Evolutionary conservation across 2,329 filamentous ascomycete genomes (phyloP), one percentile per base, ranked within the genome.

Genomic region (Thelonectria blattea): DNA sequence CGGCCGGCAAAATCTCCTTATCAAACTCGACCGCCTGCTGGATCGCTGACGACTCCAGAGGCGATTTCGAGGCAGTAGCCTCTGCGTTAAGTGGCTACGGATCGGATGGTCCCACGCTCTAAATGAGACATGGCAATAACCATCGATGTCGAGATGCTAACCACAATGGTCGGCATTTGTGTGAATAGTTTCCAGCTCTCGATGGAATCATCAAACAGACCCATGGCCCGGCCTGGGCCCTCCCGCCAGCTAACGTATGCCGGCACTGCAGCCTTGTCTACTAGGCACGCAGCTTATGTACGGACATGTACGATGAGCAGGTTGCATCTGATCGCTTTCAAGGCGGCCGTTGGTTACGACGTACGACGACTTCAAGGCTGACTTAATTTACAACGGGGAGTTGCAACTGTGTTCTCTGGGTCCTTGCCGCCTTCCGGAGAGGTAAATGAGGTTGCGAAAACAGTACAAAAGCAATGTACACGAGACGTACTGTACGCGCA

Each of bases 171-270:
- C 45, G 15, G 5, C 14, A 24, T 27, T 6, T 37, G 27, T 32
- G 34, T 37, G 41, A 43, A 50, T 50, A 30, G n/a, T 37, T 27
- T 37, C 30, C 47, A 34, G 10, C 24, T 46, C 22, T 41, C 24
- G 37, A 47, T 48, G 46, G 45, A 43, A 41, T 34, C 22, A 45
- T 47, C 22, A 24, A 24, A 49, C 14, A n/a, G 20, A 42, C 52
- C 53, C 52, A 48, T 55, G 32, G 52, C 20, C 32, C n/a, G 45
- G 37, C 43, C 52, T 30, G 47, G 52, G 46, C 34, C 53, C 27
- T 20, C 12, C 53, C 51, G 27, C 20, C 51, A 53, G 41, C 24
- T 53, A 20, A 43, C 11, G 20, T 43, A 8, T 53, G 51, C 41
- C 41, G n/a, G 41, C 17, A 39, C 24, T 39, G 43, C 32, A 56